A percentile compares a stretch with the other conserved stretches of the same genome.
Conservation (phyloP, 2,329 filamentous ascomycete species). For the Knoxdaviesia proteae region DNA sequence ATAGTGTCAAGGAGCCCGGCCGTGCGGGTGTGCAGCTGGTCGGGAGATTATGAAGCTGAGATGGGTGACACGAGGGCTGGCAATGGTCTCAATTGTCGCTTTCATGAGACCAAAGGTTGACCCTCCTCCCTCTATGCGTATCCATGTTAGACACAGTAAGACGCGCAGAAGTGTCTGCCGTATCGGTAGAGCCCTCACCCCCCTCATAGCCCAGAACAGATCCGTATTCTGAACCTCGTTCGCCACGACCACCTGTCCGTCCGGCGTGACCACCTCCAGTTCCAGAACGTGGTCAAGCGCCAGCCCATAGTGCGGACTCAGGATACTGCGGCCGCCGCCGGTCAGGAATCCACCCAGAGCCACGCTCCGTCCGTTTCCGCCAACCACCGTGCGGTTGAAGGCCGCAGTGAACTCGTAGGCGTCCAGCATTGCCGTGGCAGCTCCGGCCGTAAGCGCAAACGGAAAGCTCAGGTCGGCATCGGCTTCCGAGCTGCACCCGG, state of each 20-base stretch:
- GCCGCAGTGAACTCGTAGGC: conserved; percentile 27
- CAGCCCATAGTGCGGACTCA: conserved; percentile 34
- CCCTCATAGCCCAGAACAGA: conserved; percentile 41
- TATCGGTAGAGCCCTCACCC: conserved; percentile 11
- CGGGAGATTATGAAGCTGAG: too few species aligned
- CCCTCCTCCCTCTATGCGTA: too few species aligned
- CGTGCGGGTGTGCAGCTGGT: too few species aligned
- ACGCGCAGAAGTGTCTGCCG: too few species aligned
- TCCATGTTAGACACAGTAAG: too few species aligned
- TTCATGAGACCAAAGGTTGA: too few species aligned
- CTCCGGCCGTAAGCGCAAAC: conserved; percentile 30
- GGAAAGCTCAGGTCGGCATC: conserved; percentile 15
- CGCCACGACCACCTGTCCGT: conserved; percentile 25
- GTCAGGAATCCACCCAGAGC: conserved; percentile 39
- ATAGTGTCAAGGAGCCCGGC: too few species aligned
- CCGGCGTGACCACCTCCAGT: conserved; percentile 32
- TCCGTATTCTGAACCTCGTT: conserved; percentile 26
- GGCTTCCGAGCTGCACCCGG: conserved; percentile 3
- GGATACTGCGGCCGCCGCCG: conserved; percentile 35
- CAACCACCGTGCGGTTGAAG: conserved; percentile 21
- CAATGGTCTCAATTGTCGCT: too few species aligned
- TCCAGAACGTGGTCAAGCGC: conserved; percentile 37
- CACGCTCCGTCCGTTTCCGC: conserved; percentile 33
- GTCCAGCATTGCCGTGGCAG: conserved; percentile 31
- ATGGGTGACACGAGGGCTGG: too few species aligned